Conservation (phyloP, 345 rosid genomes). For the Cardamine resedifolia region DNA sequence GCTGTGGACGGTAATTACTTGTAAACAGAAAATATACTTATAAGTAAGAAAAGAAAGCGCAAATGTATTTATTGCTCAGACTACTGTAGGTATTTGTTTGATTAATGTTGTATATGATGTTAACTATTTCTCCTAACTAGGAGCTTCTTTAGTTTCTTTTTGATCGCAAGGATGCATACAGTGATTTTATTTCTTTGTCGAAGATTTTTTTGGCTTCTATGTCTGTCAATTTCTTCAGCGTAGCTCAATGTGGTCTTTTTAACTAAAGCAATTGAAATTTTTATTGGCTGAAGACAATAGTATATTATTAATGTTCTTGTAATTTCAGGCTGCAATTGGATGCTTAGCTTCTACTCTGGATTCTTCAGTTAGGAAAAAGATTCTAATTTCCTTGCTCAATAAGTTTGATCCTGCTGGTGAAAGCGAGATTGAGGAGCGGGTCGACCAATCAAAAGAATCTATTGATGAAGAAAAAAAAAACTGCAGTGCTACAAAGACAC, state of each 20-base stretch:
- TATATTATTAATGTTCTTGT: conserved; percentile 23
- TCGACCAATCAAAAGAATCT: conserved; percentile 31
- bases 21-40: not conserved
- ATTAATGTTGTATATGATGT: not conserved
- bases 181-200: not conserved
- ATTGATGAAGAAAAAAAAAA: conserved; percentile 42
- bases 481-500: conserved; percentile 38
- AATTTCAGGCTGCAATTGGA: conserved; percentile 73
- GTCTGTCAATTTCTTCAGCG: conserved; percentile 2
- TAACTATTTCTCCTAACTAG: not conserved
- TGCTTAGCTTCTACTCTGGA: conserved; percentile 80
- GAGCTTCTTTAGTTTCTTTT: not conserved
- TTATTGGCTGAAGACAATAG: not conserved
- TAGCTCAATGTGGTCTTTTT: not conserved
- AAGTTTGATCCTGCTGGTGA: conserved; percentile 53
- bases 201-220: not conserved
- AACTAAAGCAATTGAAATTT: not conserved
- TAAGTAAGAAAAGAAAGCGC: not conserved
- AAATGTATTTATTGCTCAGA: not conserved
- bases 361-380: conserved; percentile 62
- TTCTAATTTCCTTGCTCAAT: conserved; percentile 55
- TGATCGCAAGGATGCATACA: not conserved
- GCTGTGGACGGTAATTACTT: not conserved
- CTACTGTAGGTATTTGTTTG: not conserved
- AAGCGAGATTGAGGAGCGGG: conserved; percentile 45